These are phyloP conservation scores for Colletotrichum kahawae DNA, from an alignment of 2,329 filamentous ascomycete species.

Conservation along the genomic window DNA sequence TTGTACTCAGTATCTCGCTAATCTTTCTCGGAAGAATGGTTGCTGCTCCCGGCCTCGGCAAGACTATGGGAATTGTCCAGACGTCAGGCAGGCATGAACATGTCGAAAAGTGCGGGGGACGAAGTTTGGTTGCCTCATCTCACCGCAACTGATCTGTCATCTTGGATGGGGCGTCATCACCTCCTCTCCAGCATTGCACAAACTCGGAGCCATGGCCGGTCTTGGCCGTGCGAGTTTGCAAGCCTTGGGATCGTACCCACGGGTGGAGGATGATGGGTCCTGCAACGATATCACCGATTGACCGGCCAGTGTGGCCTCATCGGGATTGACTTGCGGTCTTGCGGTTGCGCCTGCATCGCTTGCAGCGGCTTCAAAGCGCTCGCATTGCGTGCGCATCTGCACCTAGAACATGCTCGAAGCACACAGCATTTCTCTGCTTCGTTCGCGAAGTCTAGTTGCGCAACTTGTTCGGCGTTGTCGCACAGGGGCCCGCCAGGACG, in stretches of 20 bases:
- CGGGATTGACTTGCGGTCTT: neutral
- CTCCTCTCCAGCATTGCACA: neutral
- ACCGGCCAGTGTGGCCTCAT: slow-evolving; percentile 4
- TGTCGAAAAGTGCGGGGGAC: neutral
- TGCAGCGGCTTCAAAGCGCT: neutral
- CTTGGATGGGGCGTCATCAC: neutral
- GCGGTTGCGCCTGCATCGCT: slow-evolving; percentile 3
- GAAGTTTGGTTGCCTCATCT: slow-evolving; percentile 8
- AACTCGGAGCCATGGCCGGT: neutral
- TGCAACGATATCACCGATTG: slow-evolving; percentile 6
- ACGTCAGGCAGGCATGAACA: neutral
- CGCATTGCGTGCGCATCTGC: slow-evolving; percentile 7
- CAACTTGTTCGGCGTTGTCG: neutral
- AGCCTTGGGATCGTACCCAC: neutral
- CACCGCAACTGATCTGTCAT: slow-evolving; percentile 20
- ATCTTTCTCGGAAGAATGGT: slow-evolving; percentile 5
- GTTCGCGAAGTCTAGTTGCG: neutral
- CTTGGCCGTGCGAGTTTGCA: slow-evolving; percentile 13
- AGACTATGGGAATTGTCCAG: neutral
- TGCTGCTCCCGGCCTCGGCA: neutral
- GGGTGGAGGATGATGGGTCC: slow-evolving; percentile 11
- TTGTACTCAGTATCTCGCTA: slow-evolving; percentile 4
- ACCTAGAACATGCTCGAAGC: slow-evolving; percentile 11
- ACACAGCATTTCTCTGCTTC: neutral
- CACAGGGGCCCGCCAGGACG: neutral